Base-by-base conservation (phyloP, 2,329 filamentous ascomycete species). In the Alternaria dauci region DNA sequence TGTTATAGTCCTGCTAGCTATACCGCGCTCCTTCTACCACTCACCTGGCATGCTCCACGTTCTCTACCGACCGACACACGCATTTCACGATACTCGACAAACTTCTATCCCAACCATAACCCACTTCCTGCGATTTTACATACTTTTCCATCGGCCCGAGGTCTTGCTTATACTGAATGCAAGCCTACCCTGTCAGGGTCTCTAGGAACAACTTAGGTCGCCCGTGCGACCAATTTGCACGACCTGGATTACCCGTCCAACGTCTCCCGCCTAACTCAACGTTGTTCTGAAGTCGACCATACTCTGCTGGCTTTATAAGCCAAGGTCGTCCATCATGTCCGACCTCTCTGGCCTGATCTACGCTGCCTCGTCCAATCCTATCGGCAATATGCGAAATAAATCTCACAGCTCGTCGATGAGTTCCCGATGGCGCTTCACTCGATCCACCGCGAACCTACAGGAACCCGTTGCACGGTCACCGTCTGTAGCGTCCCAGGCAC, bases 391-490 rank as follows among this genome's bases (percentile, higher is more conserved):
- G 63, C 73, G 69, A 58, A 72, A 63, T 54, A 65, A 69, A 39
- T 44, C 67, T 16, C 63, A 69, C 18, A 67, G 70, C 50, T 59
- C 55, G 25, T 59, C 71, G 42, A 68, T 69, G 8, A 69, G 67
- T 16, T 78, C 73, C 52, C 73, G 76, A 72, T 79, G 76, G 77
- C 75, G 76, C 53, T 76, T 78, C 47, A 72, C 71, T 51, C 73
- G 75, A 46, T 74, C 75, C 32, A 74, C 67, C 34, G 64, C 68
- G 38, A 76, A 73, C 61, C 67, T 76, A n/a, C 66, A 60, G 46
- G 66, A 74, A n/a, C 61, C 66, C 20, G 57, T 58, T 11, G 44
- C 52, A 14, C 66, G 64, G 48, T 48, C 66, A 20, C 26, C 61
- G 9, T 63, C 62, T 12, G 52, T 55, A 23, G 51, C 54, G 30